Percentiles rank a stretch among this genome's conserved stretches.
Evolutionary conservation across 768 basidiomycete genomes (phyloP).

Genomic region (Mycena epipterygia): DNA sequence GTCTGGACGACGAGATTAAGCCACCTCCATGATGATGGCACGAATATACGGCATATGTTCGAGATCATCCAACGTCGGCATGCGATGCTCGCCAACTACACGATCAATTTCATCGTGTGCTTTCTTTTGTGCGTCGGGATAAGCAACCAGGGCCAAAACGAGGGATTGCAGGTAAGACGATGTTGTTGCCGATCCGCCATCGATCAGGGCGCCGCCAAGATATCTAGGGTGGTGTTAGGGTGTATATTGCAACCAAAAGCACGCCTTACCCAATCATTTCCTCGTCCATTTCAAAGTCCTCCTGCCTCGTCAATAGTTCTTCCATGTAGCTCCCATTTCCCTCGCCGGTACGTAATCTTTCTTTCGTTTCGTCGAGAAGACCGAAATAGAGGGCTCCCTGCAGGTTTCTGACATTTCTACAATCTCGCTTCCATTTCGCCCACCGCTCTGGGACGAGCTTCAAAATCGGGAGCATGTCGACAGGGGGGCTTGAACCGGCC

Average conservation of each 20-base stretch:
- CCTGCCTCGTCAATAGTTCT: conserved; percentile 38
- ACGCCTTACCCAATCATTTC: conserved; percentile 20
- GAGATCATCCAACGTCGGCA: conserved; percentile 38
- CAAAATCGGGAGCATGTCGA: conserved; percentile 51
- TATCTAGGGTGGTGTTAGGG: conserved; percentile 37
- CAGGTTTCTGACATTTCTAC: conserved; percentile 37
- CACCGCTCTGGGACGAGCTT: conserved; percentile 49
- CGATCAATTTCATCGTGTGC: conserved; percentile 47
- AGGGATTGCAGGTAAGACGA: conserved; percentile 42
- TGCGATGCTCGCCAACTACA: conserved; percentile 41
- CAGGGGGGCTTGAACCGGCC: conserved; percentile 50
- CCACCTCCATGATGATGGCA: conserved; percentile 40
- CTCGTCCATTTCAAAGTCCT: conserved; percentile 15
- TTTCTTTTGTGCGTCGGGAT: conserved; percentile 44
- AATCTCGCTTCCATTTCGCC: conserved; percentile 49
- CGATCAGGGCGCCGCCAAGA: conserved; percentile 47
- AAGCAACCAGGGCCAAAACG: conserved; percentile 41
- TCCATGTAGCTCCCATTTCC: conserved; percentile 51
- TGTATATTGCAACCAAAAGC: neutral
- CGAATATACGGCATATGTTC: conserved; percentile 42
- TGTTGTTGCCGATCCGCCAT: conserved; percentile 49
- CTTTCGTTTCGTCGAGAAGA: conserved; percentile 43
- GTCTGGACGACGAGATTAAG: neutral
- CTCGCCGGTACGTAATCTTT: conserved; percentile 41
- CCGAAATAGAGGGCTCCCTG: conserved; percentile 47